Conservation (phyloP, 257 asterid genomes). For the Nicotiana tabacum region DNA sequence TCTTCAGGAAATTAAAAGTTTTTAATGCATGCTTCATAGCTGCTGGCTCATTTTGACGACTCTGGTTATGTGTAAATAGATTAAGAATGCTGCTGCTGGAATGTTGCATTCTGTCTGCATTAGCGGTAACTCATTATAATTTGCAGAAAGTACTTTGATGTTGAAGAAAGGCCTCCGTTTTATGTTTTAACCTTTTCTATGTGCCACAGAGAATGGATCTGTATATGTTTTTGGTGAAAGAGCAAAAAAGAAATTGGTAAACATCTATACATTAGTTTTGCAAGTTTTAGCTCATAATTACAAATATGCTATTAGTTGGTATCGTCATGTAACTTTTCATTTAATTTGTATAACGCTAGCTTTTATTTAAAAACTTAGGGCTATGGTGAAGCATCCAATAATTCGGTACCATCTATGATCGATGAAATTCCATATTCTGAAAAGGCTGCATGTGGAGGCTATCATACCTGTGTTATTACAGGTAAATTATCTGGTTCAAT, state of each 20-base stretch:
- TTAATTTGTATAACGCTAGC: neutral
- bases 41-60: slow-evolving; percentile 13
- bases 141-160: neutral
- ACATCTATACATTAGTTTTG: slow-evolving; percentile 3
- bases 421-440: slow-evolving; percentile 53
- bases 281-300: neutral
- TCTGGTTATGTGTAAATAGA: slow-evolving; percentile 40
- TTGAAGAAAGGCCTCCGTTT: slow-evolving; percentile 1
- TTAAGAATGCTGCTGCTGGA: slow-evolving; percentile 81
- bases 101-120: slow-evolving; percentile 92
- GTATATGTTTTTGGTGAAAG: slow-evolving; percentile 81
- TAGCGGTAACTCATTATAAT: slow-evolving; percentile 44
- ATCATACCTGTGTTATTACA: slow-evolving; percentile 86
- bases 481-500: slow-evolving; percentile 35
- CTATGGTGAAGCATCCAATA: slow-evolving; percentile 57
- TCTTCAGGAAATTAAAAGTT: slow-evolving; percentile 11
- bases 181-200: slow-evolving; percentile 21
- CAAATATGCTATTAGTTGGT: neutral
- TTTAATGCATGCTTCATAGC: slow-evolving; percentile 11
- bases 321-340: neutral
- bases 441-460: slow-evolving; percentile 90
- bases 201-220: slow-evolving; percentile 64
- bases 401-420: slow-evolving; percentile 50
- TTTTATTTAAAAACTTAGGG: slow-evolving; percentile 40
- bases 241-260: slow-evolving; percentile 71